Evolutionary conservation across 2,329 filamentous ascomycete species (phyloP).

Genomic region (Colletotrichum graminicola): DNA sequence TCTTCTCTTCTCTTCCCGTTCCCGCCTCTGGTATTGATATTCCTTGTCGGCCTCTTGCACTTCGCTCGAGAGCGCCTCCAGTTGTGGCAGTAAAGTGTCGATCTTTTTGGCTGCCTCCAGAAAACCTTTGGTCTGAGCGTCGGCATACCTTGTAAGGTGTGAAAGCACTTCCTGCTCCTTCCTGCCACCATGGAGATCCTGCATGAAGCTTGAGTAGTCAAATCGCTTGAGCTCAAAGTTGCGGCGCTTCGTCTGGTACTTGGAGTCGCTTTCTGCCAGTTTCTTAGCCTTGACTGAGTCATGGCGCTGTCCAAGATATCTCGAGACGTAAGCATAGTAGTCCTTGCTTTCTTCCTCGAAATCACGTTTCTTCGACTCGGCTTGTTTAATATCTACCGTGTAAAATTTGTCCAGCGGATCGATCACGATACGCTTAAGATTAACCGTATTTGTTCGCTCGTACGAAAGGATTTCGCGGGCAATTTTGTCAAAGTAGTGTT

Average conservation of each 20-base stretch:
- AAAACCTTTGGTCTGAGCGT: conserved; percentile 87
- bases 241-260: conserved; percentile 92
- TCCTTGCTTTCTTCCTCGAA: conserved; percentile 99
- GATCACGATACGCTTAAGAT: conserved; percentile 93
- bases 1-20: conserved; percentile 93
- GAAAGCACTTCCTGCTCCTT: conserved; percentile 98
- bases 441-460: conserved; percentile 84
- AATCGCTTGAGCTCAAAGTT: conserved; percentile 98
- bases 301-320: conserved; percentile 95
- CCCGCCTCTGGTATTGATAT: conserved; percentile 94
- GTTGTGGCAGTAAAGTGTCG: conserved; percentile 85
- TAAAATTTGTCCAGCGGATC: conserved; percentile 94
- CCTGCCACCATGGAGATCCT: conserved; percentile 97
- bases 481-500: conserved; percentile 98
- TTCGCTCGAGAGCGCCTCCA: conserved; percentile 88
- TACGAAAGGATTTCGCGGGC: conserved; percentile 90
- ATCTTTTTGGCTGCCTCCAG: conserved; percentile 87
- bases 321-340: conserved; percentile 94
- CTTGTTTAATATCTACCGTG: conserved; percentile 96
- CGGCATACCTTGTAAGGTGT: conserved; percentile 93
- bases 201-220: conserved; percentile 99
- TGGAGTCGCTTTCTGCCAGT: conserved; percentile 91
- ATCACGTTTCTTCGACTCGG: conserved; percentile 95
- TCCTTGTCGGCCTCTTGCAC: conserved; percentile 97
- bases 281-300: conserved; percentile 99